Base-by-base conservation (phyloP, 352 stramenopile genomes). In the Globisporangium paddicum region DNA sequence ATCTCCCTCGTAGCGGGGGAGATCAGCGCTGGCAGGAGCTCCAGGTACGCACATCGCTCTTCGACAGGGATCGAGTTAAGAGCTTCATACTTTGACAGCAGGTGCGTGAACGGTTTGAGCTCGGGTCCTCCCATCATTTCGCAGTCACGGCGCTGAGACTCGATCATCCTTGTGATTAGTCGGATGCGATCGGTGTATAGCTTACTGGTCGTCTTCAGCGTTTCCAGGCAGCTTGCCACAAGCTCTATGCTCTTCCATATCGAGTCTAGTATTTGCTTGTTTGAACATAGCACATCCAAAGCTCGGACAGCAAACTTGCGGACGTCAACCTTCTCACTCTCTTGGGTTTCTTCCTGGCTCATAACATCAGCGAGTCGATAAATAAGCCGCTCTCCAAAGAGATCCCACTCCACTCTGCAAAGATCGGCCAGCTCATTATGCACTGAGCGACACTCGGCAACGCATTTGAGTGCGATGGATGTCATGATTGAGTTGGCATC, bases 121-220 rank as follows among this genome's bases (percentile, higher is more conserved):
- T 52, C 18, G 11, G 1, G 4, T 8, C 10, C 30, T 4, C 11
- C 41, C 3, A 2, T 7, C 30, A 4, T 21, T 9, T 19, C 18
- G 32, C 26, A 23, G 2, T 16, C 3, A 9, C 28, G 1, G 6
- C 38, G 7, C 1, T 48, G 16, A 26, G 13, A 7, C 21, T 44
- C 18, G 40, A 64, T 21, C 19, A 57, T 28, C 0, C 7, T 7
- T 2, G 58, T 28, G 9, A 64, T 6, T 14, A 52, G 18, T 18
- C 37, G 41, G 14, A 58, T 34, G 14, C 58, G 58, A 30, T 64
- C 49, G 13, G 2, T 18, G 26, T 47, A 64, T 3, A 58, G 21
- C 5, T 34, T 21, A 41, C 42, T 46, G 3, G 11, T 23, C 2
- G 21, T 21, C 1, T n/a, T 40, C 21, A 64, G 18, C 5, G 38